A percentile compares a stretch with the other conserved stretches of the same genome.
These are phyloP conservation scores for Albophoma yamanashiensis DNA, from an alignment of 2,329 filamentous ascomycete species.

Conservation along the genomic window DNA sequence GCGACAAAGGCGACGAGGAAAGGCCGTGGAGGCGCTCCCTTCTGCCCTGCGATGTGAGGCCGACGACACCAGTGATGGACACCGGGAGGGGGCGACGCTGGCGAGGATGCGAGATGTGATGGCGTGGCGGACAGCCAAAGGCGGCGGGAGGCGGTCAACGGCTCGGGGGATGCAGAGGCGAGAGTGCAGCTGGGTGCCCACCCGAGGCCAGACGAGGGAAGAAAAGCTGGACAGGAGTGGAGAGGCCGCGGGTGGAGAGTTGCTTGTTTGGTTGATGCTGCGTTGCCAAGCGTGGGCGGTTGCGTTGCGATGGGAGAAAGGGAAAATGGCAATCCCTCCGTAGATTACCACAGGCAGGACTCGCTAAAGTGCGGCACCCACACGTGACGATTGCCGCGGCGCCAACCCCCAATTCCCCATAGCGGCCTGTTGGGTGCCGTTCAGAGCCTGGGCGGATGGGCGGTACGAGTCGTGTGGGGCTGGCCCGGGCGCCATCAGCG, in stretches of 20 bases:
- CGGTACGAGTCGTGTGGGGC: not conserved
- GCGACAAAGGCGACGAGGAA: not conserved
- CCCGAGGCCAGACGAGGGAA: slow-evolving; percentile 1
- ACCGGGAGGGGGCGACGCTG: no score
- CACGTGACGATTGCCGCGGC: not conserved
- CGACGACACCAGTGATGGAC: not conserved
- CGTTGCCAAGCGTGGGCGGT: not conserved
- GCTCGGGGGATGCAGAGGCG: not conserved
- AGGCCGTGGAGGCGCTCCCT: not conserved
- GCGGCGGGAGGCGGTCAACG: slow-evolving; percentile 7
- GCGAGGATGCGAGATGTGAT: not conserved
- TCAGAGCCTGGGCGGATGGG: not conserved
- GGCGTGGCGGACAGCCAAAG: slow-evolving; percentile 2
- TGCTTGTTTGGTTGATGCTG: not conserved
- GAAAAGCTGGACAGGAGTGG: not conserved
- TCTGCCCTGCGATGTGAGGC: not conserved
- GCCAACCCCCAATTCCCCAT: not conserved
- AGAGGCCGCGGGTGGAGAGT: not conserved
- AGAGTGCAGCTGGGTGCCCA: slow-evolving; percentile 3
- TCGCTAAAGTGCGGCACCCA: not conserved
- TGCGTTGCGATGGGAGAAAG: not conserved
- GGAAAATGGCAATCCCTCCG: not conserved
- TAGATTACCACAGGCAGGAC: not conserved
- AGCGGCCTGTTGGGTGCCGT: not conserved
- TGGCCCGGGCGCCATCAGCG: not conserved